A percentile compares a stretch with the other conserved stretches of the same genome.
phyloP scores from a whole-genome alignment of 257 asterid species.

The Penstemon eatonii region DNA sequence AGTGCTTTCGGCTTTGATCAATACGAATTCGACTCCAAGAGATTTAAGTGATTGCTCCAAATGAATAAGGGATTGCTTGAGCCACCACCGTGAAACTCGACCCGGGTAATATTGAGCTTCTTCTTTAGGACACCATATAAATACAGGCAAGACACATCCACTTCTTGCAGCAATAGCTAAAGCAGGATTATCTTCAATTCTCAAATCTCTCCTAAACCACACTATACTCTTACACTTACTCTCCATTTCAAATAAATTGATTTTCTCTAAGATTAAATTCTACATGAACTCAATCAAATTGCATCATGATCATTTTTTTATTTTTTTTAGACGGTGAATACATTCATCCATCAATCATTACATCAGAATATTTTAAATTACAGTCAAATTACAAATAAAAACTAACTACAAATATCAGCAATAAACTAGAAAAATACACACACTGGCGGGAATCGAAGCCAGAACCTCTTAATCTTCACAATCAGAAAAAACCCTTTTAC shows the following conservation, averaged over 20 bases:
- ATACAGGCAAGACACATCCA: slow-evolving; percentile 71
- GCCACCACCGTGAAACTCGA: slow-evolving; percentile 97
- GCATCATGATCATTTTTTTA: too few species aligned
- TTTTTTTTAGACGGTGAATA: too few species aligned
- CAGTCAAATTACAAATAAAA: too few species aligned
- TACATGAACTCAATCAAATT: too few species aligned
- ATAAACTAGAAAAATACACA: too few species aligned
- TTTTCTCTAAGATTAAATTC: background rate
- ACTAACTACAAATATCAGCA: too few species aligned
- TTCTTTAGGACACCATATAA: slow-evolving; percentile 91
- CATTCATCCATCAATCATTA: too few species aligned
- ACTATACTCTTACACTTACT: slow-evolving; percentile 59
- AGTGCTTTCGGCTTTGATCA: slow-evolving; percentile 73
- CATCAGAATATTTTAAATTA: too few species aligned
- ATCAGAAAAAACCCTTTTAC: too few species aligned
- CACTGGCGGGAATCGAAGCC: too few species aligned
- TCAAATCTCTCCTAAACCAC: slow-evolving; percentile 98
- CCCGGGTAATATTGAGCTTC: slow-evolving; percentile 84
- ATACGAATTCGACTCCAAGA: slow-evolving; percentile 72
- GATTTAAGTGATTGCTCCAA: slow-evolving; percentile 70
- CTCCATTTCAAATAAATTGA: slow-evolving; percentile 45
- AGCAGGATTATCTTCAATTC: slow-evolving; percentile 94
- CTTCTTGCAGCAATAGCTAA: slow-evolving; percentile 80
- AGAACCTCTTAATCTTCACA: too few species aligned
- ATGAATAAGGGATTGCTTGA: slow-evolving; percentile 79